Conservation (phyloP, 1,139 yeast species). For the Suhomyces atakaporum region DNA sequence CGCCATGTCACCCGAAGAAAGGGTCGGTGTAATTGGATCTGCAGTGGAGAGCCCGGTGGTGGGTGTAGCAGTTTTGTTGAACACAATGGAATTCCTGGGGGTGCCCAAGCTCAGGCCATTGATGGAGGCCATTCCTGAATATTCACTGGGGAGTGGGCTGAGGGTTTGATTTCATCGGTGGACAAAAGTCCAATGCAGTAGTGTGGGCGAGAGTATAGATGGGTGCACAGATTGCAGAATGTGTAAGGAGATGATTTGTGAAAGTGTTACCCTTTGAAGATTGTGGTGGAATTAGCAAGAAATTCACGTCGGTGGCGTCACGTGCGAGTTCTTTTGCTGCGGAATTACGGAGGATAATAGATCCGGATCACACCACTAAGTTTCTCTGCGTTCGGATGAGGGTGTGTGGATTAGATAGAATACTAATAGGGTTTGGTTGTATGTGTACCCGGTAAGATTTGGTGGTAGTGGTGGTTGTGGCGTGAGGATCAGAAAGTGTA, state of each 20-base stretch:
- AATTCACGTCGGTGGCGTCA: slow-evolving; percentile 3
- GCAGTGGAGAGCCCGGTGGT: slow-evolving; percentile 20
- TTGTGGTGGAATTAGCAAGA: slow-evolving; percentile 2
- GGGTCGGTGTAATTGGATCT: slow-evolving; percentile 20
- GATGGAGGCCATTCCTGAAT: slow-evolving; percentile 6
- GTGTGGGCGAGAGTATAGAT: background rate
- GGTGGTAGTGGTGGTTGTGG: too few relatives aligned
- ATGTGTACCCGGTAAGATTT: too few relatives aligned
- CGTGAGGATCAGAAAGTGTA: too few relatives aligned
- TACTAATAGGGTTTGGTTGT: too few relatives aligned
- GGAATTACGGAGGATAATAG: background rate
- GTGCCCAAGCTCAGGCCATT: slow-evolving; percentile 4
- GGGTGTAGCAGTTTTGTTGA: slow-evolving; percentile 13
- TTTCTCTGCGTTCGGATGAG: too few relatives aligned
- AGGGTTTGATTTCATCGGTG: background rate
- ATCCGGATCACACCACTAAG: background rate
- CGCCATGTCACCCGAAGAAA: slow-evolving; percentile 12
- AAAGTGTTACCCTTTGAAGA: too few relatives aligned
- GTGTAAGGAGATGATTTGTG: too few relatives aligned
- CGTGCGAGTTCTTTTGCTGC: background rate
- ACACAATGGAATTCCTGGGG: slow-evolving; percentile 11
- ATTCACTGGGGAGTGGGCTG: slow-evolving; percentile 1
- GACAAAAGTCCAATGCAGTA: background rate
- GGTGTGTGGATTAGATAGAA: too few relatives aligned
- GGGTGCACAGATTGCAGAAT: background rate